Percentiles rank a stretch among this genome's conserved stretches.
Evolutionary conservation across 495 filamentous ascomycete species (phyloP).

Genomic region (Lichenothelia convexa): DNA sequence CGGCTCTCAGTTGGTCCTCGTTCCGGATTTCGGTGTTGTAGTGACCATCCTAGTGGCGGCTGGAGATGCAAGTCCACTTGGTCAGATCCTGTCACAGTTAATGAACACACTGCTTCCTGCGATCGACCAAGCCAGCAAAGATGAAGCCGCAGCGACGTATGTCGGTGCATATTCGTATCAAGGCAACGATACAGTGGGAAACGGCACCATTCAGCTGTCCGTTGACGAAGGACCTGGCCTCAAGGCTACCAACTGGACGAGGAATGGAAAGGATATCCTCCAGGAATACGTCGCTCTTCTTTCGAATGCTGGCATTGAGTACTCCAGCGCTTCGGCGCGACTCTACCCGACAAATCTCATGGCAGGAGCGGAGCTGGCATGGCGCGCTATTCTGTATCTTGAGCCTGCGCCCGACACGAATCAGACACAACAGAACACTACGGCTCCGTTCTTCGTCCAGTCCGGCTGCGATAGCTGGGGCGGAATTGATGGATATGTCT

Average conservation of each 20-base stretch:
- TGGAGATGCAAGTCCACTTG: slow-evolving; percentile 13
- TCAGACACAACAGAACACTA: no score
- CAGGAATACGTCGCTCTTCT: no score
- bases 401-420: background rate
- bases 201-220: no score
- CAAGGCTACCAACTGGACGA: no score
- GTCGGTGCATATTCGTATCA: slow-evolving; percentile 31
- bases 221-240: no score
- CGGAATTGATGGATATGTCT: slow-evolving; percentile 16
- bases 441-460: no score
- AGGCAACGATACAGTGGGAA: no score
- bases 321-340: slow-evolving; percentile 22
- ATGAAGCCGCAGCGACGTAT: slow-evolving; percentile 25
- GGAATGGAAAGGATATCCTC: no score
- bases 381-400: slow-evolving; percentile 23
- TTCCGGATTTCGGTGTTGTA: slow-evolving; percentile 13
- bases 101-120: slow-evolving; percentile 23
- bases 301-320: slow-evolving; percentile 7
- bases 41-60: slow-evolving; percentile 8
- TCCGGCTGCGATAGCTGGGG: background rate
- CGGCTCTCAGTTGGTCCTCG: slow-evolving; percentile 5
- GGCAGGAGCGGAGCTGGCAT: slow-evolving; percentile 31
- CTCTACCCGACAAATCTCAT: slow-evolving; percentile 26
- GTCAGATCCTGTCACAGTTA: slow-evolving; percentile 15
- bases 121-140: slow-evolving; percentile 25